Base-by-base conservation (phyloP, 352 stramenopile genomes). In the Phytophthora pseudosyringae region DNA sequence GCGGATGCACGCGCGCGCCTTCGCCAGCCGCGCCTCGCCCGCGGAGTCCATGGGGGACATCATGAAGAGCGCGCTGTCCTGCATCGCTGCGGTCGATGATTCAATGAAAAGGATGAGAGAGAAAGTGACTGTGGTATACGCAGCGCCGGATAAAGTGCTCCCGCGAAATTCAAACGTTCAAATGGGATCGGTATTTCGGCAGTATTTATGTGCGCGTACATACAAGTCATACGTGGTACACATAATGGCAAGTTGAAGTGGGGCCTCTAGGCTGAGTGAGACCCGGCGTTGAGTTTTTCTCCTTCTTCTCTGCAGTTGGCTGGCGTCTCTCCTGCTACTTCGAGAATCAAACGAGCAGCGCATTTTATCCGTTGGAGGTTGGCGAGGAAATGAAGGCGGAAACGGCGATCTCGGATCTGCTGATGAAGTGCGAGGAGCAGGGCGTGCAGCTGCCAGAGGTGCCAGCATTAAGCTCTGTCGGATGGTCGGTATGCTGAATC, bases 351-450 rank as follows among this genome's bases (percentile, higher is more conserved):
- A 26, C 2, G 15, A 31, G 3, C 46, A 53, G 10, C 16, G 18
- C 7, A 38, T 12, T 16, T 10, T 33, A 57, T 13, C 18, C 5
- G 18, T 41, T 46, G 11, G 7, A 61, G 3, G 4, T 10, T 26
- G 18, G 15, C 10, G 12, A 51, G 26, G 26, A 21, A 21, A 90
- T 93, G 85, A 84, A 90, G 45, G 66, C 60, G 40, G 72, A 89
- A 44, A 52, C 67, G 16, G 56, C 79, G 40, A 70, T 93, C 10
- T 87, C 79, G 31, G 85, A 91, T 31, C 62, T 91, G 16, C 39
- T 93, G 28, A 73, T 87, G 61, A 80, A 86, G 64, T 91, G 82
- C 57, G 79, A 91, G 52, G 61, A 87, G 41, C 48, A 80, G 26
- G 55, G 64, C 39, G 41, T 91, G 16, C 59, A 62, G 40, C 53